Conservation (phyloP, 768 basidiomycete genomes). For the Macrolepiota fuliginosa region DNA sequence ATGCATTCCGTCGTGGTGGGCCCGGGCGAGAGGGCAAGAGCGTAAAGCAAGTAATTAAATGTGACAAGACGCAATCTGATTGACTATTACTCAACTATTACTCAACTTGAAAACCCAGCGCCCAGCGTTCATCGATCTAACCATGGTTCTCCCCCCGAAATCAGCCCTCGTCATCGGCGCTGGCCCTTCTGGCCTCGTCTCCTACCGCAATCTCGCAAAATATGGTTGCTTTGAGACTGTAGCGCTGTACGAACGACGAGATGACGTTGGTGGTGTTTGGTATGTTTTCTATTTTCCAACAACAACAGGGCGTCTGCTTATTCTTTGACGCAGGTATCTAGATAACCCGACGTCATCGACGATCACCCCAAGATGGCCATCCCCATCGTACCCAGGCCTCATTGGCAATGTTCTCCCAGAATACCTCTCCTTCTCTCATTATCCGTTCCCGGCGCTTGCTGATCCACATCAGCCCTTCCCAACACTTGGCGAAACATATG, state of each 20-base stretch:
- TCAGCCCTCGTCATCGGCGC: constrained; percentile 44
- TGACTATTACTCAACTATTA: no score
- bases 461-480: constrained; percentile 37
- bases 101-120: no score
- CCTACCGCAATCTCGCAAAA: constrained; percentile 45
- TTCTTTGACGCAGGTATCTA: constrained; percentile 28
- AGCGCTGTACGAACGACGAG: constrained; percentile 43
- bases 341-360: constrained; percentile 19
- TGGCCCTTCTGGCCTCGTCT: constrained; percentile 45
- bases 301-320: background rate
- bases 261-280: constrained; percentile 53
- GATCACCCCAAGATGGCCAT: constrained; percentile 36
- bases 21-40: background rate
- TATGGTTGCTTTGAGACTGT: constrained; percentile 40
- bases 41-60: no score
- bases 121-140: background rate
- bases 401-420: constrained; percentile 52
- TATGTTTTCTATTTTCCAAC: constrained; percentile 13
- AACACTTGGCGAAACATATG: constrained; percentile 34
- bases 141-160: constrained; percentile 19
- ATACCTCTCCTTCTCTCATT: constrained; percentile 35
- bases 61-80: no score
- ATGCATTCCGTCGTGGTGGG: background rate
- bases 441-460: constrained; percentile 31
- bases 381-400: constrained; percentile 45